phyloP scores from a whole-genome alignment of 2,329 filamentous ascomycete genomes.

The Trichophyton schoenleinii region DNA sequence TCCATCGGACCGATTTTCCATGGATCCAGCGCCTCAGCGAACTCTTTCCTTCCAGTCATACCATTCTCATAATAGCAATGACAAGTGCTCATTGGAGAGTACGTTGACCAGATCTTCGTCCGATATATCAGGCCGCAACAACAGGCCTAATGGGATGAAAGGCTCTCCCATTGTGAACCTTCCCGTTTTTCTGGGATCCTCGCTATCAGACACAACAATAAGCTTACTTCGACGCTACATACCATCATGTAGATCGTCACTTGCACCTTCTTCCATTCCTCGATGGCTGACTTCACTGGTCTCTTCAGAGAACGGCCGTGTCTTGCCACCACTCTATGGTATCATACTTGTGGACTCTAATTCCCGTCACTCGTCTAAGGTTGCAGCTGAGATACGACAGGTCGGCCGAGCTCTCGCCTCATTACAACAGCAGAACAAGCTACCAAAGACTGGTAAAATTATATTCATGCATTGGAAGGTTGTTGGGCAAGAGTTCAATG shows the following conservation, averaged over 20 bases:
- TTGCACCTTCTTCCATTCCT: background rate
- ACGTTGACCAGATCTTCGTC: background rate
- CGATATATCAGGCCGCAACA: background rate
- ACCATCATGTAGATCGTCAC: background rate
- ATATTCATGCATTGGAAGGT: slow-evolving; percentile 22
- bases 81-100: background rate
- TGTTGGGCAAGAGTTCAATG: background rate
- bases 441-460: slow-evolving; percentile 18
- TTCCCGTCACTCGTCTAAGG: background rate
- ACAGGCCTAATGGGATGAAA: background rate
- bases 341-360: slow-evolving; percentile 20
- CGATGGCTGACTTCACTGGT: background rate
- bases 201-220: background rate
- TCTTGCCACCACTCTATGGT: slow-evolving; percentile 11
- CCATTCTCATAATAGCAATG: background rate
- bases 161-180: background rate
- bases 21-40: background rate
- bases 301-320: background rate
- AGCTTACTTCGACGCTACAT: background rate
- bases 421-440: slow-evolving; percentile 14
- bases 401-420: slow-evolving; percentile 15
- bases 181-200: slow-evolving; percentile 3
- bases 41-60: background rate
- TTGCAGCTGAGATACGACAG: slow-evolving; percentile 14
- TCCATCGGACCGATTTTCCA: background rate